Percentiles rank a stretch among this genome's conserved stretches.
phyloP scores from a whole-genome alignment of 805 yeast species.

The Ogataea populi-albae region DNA sequence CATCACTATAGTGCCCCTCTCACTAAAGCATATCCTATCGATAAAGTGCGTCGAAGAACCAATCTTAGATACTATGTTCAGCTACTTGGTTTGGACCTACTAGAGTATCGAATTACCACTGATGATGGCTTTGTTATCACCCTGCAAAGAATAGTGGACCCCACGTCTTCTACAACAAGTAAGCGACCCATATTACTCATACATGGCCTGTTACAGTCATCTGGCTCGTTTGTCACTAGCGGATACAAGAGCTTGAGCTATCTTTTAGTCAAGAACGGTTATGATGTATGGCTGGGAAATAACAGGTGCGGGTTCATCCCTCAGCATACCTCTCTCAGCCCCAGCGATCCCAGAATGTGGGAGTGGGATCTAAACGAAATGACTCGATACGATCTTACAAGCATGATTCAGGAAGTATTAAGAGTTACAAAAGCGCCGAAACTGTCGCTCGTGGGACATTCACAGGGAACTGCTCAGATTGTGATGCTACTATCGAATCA shows the following conservation, averaged over 20 bases:
- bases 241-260: constrained; percentile 78
- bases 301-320: constrained; percentile 86
- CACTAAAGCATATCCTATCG: constrained; percentile 29
- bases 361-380: constrained; percentile 89
- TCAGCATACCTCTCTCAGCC: constrained; percentile 49
- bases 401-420: constrained; percentile 62
- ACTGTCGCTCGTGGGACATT: constrained; percentile 72
- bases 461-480: constrained; percentile 91
- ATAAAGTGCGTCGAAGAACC: constrained; percentile 24
- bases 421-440: constrained; percentile 36
- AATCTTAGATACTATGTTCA: constrained; percentile 66
- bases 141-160: constrained; percentile 60
- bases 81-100: constrained; percentile 57
- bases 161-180: constrained; percentile 30
- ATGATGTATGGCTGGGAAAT: constrained; percentile 89
- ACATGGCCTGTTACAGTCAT: constrained; percentile 86
- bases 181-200: constrained; percentile 64
- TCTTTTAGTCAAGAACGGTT: constrained; percentile 48
- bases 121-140: constrained; percentile 76
- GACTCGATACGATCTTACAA: constrained; percentile 74
- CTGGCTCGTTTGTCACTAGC: constrained; percentile 81
- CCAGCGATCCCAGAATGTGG: constrained; percentile 65
- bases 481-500: constrained; percentile 63
- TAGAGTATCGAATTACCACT: constrained; percentile 61
- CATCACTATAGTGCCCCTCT: constrained; percentile 7